These are phyloP conservation scores for Cryptococcus jaspeensis DNA, from an alignment of 1,284 basidiomycete genomes.

Conservation along the genomic window DNA sequence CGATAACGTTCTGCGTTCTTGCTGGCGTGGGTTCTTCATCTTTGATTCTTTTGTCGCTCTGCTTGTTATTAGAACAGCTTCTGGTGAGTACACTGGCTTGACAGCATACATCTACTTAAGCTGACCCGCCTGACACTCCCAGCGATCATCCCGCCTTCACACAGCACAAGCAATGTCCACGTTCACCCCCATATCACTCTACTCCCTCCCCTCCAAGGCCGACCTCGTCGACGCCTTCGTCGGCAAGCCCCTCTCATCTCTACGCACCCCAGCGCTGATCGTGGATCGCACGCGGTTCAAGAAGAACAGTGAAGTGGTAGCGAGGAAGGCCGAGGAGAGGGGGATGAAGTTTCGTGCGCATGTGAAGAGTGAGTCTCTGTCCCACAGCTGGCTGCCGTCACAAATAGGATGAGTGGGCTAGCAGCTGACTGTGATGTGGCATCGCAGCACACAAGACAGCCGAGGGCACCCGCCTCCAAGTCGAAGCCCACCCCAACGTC, in stretches of 20 bases:
- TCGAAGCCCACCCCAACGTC: slow-evolving; percentile 58
- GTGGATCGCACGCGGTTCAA: slow-evolving; percentile 70
- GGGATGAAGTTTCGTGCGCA: slow-evolving; percentile 74
- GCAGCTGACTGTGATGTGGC: slow-evolving; percentile 15
- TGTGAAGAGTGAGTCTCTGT: slow-evolving; percentile 75
- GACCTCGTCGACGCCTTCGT: slow-evolving; percentile 61
- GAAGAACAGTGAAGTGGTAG: slow-evolving; percentile 71
- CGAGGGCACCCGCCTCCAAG: slow-evolving; percentile 69
- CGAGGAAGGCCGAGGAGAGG: slow-evolving; percentile 62
- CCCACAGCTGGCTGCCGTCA: neutral
- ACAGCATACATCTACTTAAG: too few species aligned
- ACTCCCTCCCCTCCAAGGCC: slow-evolving; percentile 55
- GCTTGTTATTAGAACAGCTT: too few species aligned
- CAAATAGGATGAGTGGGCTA: neutral
- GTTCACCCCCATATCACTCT: slow-evolving; percentile 32
- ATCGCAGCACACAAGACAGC: slow-evolving; percentile 59
- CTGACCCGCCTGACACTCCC: too few species aligned
- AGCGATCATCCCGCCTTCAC: too few species aligned
- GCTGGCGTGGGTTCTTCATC: too few species aligned
- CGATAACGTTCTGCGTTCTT: too few species aligned
- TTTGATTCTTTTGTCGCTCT: too few species aligned
- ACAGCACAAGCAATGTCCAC: too few species aligned
- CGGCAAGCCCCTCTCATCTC: slow-evolving; percentile 59
- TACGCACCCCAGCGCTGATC: slow-evolving; percentile 75
- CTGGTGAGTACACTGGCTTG: too few species aligned